Conservation (phyloP, 768 basidiomycete genomes). For the Trametes sanguinea region DNA sequence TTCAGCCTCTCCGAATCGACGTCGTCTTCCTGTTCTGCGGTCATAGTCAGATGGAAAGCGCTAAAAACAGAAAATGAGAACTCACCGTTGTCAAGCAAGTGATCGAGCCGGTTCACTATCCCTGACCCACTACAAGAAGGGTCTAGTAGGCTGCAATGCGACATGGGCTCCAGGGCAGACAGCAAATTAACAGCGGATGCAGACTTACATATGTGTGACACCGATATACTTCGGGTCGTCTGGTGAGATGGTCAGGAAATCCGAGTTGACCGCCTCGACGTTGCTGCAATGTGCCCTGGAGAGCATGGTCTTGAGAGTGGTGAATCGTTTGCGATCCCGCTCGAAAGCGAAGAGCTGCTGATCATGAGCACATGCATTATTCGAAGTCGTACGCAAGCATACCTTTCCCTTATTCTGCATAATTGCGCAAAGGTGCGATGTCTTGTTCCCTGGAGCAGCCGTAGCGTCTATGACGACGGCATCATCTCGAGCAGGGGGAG, state of each 20-base stretch:
- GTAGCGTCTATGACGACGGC: constrained; percentile 87
- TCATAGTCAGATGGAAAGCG: background rate
- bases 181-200: background rate
- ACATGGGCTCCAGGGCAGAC: too few relatives aligned
- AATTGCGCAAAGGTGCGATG: constrained; percentile 87
- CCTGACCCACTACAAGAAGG: constrained; percentile 97
- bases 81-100: constrained; percentile 75
- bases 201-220: constrained; percentile 84
- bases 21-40: constrained; percentile 57
- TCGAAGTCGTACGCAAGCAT: constrained; percentile 26
- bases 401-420: constrained; percentile 86
- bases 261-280: constrained; percentile 69
- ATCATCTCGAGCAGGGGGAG: constrained; percentile 57
- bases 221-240: constrained; percentile 56
- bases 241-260: constrained; percentile 85
- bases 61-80: background rate
- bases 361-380: background rate
- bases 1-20: constrained; percentile 69
- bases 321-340: constrained; percentile 77
- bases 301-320: constrained; percentile 84
- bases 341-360: constrained; percentile 85
- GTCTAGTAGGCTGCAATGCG: constrained; percentile 70
- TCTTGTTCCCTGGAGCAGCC: constrained; percentile 98
- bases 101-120: constrained; percentile 86
- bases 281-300: constrained; percentile 83